Evolutionary conservation across 176 grass and related monocot genomes (phyloP).

Genomic region (Oryza meridionalis): DNA sequence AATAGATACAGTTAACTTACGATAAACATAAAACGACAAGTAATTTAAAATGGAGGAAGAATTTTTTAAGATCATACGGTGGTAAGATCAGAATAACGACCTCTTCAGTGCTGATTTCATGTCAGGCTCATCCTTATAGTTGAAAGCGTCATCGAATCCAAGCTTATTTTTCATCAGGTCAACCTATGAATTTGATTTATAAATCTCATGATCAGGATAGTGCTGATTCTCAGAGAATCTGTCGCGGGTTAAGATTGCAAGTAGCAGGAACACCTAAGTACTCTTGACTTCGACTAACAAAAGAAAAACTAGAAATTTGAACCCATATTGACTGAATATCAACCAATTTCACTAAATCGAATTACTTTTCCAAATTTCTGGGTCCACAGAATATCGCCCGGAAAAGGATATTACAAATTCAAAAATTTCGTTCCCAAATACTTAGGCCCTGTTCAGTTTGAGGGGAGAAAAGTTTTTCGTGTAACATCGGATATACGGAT

Average conservation of each 20-base stretch:
- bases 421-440: too few species aligned
- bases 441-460: too few species aligned
- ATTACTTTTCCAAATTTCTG: too few species aligned
- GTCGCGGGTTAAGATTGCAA: not conserved
- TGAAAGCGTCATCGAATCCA: slow-evolving; percentile 70
- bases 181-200: slow-evolving; percentile 24
- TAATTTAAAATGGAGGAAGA: too few species aligned
- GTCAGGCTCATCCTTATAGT: slow-evolving; percentile 66
- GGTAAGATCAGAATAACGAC: slow-evolving; percentile 3
- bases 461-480: too few species aligned
- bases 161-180: slow-evolving; percentile 54
- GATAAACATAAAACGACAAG: too few species aligned
- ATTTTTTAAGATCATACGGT: not conserved
- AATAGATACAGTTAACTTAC: too few species aligned
- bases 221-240: not conserved
- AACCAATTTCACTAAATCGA: not conserved
- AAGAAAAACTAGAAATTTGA: not conserved
- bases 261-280: not conserved
- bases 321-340: not conserved
- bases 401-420: too few species aligned
- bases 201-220: not conserved
- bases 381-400: too few species aligned
- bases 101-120: slow-evolving; percentile 48
- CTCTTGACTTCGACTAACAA: not conserved
- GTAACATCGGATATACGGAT: too few species aligned